Conservation (phyloP, 345 rosid genomes). For the Trapa bicornis region DNA sequence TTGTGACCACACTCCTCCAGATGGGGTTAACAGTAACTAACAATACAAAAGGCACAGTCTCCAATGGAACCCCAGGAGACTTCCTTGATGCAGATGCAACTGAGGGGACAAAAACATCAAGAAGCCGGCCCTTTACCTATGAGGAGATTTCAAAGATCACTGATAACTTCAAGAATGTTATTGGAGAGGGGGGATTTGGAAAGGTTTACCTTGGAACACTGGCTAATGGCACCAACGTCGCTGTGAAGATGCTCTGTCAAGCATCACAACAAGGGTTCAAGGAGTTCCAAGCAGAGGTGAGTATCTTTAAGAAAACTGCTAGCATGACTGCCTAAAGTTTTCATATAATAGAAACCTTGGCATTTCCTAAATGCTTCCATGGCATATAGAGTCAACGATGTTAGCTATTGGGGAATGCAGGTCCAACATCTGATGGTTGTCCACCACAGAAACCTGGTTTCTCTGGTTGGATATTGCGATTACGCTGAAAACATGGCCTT, state of each 20-base stretch:
- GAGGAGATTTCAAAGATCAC: slow-evolving; percentile 27
- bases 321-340: too few relatives aligned
- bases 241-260: slow-evolving; percentile 18
- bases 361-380: neutral
- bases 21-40: neutral
- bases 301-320: too few relatives aligned
- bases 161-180: slow-evolving; percentile 23
- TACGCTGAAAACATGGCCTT: slow-evolving; percentile 30
- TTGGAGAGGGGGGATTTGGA: slow-evolving; percentile 45
- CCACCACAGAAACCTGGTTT: slow-evolving; percentile 46
- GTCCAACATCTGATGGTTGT: slow-evolving; percentile 43
- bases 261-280: slow-evolving; percentile 14
- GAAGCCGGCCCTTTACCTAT: slow-evolving; percentile 17
- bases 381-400: too few relatives aligned
- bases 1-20: too few relatives aligned
- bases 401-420: slow-evolving; percentile 13
- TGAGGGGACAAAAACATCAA: neutral
- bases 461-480: slow-evolving; percentile 42
- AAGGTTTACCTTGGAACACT: slow-evolving; percentile 16
- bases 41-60: too few relatives aligned
- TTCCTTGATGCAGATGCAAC: neutral
- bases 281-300: slow-evolving; percentile 22
- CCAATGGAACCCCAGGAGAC: too few relatives aligned
- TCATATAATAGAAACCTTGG: neutral
- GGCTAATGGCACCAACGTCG: slow-evolving; percentile 13